A percentile compares a stretch with the other conserved stretches of the same genome.
Conservation (phyloP, 2,329 filamentous ascomycete species). For the Ophiocordyceps camponoti-floridani region DNA sequence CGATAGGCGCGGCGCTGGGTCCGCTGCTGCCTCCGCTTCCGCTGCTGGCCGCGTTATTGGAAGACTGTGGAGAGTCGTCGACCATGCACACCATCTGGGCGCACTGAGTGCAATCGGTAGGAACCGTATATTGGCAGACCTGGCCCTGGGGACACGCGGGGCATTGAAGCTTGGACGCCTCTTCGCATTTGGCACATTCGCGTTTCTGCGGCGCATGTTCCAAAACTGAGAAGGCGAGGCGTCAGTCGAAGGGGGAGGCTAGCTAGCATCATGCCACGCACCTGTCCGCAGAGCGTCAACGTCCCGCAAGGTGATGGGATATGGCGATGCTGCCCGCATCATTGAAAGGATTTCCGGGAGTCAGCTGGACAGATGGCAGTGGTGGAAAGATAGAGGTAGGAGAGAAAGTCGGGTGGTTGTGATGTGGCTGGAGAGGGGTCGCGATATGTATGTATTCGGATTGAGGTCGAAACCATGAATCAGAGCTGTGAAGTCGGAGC, state of each 20-base stretch:
- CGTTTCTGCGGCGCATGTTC: conserved; percentile 8
- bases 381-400: background rate
- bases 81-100: conserved; percentile 26
- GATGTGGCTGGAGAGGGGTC: background rate
- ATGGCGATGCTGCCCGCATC: background rate
- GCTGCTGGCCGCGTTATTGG: conserved; percentile 1
- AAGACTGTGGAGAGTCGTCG: conserved; percentile 5
- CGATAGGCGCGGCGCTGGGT: conserved; percentile 69
- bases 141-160: conserved; percentile 23
- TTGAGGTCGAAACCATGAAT: background rate
- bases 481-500: background rate
- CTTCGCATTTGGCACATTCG: conserved; percentile 27
- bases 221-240: background rate
- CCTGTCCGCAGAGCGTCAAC: background rate
- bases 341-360: background rate
- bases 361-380: no score
- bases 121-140: conserved; percentile 26
- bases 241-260: background rate
- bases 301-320: background rate
- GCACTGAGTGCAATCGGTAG: conserved; percentile 27
- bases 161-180: conserved; percentile 21
- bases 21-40: conserved; percentile 10
- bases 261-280: background rate
- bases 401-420: background rate
- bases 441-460: background rate